Evolutionary conservation across 108 stramenopile species (phyloP).

Genomic region (Cafeteria roenbergensis): DNA sequence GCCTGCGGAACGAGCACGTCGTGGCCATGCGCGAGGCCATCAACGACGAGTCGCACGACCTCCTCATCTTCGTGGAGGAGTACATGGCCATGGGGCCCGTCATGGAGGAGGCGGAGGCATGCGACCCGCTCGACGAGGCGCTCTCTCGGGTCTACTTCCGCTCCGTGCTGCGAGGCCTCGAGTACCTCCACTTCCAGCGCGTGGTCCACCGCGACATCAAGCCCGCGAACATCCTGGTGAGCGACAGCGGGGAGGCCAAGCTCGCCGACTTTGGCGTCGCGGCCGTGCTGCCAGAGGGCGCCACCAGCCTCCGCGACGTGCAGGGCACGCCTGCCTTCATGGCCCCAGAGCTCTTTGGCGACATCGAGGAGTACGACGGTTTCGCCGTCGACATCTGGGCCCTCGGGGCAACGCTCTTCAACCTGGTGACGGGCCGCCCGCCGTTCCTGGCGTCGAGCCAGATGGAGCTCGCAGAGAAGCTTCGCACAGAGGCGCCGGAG

Average conservation of each 20-base stretch:
- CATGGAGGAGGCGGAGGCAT: conserved; percentile 34
- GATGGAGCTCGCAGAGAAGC: conserved; percentile 16
- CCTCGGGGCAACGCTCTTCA: conserved; percentile 43
- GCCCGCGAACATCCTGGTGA: conserved; percentile 40
- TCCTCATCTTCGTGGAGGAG: conserved; percentile 43
- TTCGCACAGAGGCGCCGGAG: conserved; percentile 2
- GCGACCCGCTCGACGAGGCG: conserved; percentile 8
- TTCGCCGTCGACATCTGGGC: conserved; percentile 42
- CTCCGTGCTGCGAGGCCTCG: conserved; percentile 28
- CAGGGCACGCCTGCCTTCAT: conserved; percentile 50
- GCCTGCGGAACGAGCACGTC: conserved; percentile 38
- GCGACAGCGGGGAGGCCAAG: conserved; percentile 12
- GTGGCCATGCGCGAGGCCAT: conserved; percentile 42
- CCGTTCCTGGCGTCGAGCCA: conserved; percentile 37
- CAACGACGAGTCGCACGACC: conserved; percentile 29
- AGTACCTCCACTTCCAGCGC: conserved; percentile 35
- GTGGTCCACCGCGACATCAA: conserved; percentile 50
- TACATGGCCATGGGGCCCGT: conserved; percentile 40
- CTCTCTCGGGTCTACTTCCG: conserved; percentile 3
- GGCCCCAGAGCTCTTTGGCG: conserved; percentile 42
- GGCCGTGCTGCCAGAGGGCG: conserved; percentile 7
- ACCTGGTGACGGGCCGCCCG: conserved; percentile 37
- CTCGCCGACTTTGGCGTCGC: conserved; percentile 28
- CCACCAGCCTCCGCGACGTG: conserved; percentile 6
- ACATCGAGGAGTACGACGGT: conserved; percentile 30